These are phyloP conservation scores for Cryptococcus jaspeensis DNA, from an alignment of 1,284 basidiomycete species.

Conservation along the genomic window DNA sequence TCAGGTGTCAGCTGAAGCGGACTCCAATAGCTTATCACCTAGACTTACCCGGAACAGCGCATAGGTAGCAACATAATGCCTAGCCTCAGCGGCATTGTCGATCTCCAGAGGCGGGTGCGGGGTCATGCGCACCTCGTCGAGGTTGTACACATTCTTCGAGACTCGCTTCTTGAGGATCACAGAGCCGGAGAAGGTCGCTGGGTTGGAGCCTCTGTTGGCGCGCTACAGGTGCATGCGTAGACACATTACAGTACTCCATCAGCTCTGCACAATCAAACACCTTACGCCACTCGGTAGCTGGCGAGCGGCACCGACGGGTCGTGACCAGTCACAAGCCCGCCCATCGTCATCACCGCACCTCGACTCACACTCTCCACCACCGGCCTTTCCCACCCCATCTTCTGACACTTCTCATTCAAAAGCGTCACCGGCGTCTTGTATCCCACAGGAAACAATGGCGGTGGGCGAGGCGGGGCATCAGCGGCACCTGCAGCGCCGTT, in stretches of 20 bases:
- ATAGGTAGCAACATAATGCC: slow-evolving; percentile 84
- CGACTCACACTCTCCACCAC: slow-evolving; percentile 67
- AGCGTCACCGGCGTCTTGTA: slow-evolving; percentile 76
- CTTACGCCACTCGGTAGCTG: slow-evolving; percentile 1
- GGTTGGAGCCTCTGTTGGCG: slow-evolving; percentile 53
- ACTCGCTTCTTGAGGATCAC: slow-evolving; percentile 65
- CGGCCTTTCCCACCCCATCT: slow-evolving; percentile 80
- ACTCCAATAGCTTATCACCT: background rate
- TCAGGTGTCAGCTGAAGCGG: background rate
- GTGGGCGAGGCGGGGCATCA: slow-evolving; percentile 42
- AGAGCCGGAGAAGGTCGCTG: slow-evolving; percentile 60
- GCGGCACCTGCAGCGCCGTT: slow-evolving; percentile 8
- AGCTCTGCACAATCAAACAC: background rate
- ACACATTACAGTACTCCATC: background rate
- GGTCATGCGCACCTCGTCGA: slow-evolving; percentile 68
- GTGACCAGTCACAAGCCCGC: background rate
- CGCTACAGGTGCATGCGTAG: slow-evolving; percentile 35
- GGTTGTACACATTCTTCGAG: slow-evolving; percentile 65
- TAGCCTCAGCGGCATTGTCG: slow-evolving; percentile 68
- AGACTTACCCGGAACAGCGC: slow-evolving; percentile 74
- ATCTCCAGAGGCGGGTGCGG: slow-evolving; percentile 67
- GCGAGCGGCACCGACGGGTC: background rate
- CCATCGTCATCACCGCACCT: background rate
- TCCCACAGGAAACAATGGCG: slow-evolving; percentile 70
- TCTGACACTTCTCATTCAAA: slow-evolving; percentile 80